A percentile compares a stretch with the other conserved stretches of the same genome.
phyloP scores from a whole-genome alignment of 2,329 filamentous ascomycete species.

The Fusarium mundagurra region DNA sequence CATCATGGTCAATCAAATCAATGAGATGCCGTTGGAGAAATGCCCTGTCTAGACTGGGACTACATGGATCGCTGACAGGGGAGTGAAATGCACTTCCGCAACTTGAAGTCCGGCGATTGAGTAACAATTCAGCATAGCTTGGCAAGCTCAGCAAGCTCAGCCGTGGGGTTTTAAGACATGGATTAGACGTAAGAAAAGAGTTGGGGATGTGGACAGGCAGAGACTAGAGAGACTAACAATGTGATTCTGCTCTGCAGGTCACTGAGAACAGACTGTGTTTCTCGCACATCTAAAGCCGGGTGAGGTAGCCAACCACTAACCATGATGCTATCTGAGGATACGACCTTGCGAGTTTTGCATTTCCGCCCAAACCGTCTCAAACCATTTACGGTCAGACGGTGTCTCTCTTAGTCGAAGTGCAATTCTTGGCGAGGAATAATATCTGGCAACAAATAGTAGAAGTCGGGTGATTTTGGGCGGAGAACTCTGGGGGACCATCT shows the following conservation, averaged over 20 bases:
- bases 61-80: constrained; percentile 25
- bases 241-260: not conserved
- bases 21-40: constrained; percentile 20
- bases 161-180: constrained; percentile 13
- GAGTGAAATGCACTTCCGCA: constrained; percentile 22
- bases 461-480: constrained; percentile 13
- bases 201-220: not conserved
- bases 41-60: constrained; percentile 6
- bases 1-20: constrained; percentile 12
- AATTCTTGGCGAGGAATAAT: constrained; percentile 6
- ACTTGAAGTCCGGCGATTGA: constrained; percentile 33
- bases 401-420: not conserved
- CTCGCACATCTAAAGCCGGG: constrained; percentile 40
- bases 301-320: constrained; percentile 8
- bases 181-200: constrained; percentile 10
- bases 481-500: constrained; percentile 7
- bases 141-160: not conserved
- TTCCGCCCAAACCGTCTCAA: constrained; percentile 5
- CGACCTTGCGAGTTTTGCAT: constrained; percentile 20
- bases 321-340: not conserved
- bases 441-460: constrained; percentile 26
- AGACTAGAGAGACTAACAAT: not conserved
- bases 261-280: not conserved
- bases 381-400: not conserved
- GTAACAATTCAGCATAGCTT: not conserved